These are phyloP conservation scores for Rhipidocladum racemiflorum DNA, from an alignment of 176 grass and related monocot genomes.

Conservation along the genomic window DNA sequence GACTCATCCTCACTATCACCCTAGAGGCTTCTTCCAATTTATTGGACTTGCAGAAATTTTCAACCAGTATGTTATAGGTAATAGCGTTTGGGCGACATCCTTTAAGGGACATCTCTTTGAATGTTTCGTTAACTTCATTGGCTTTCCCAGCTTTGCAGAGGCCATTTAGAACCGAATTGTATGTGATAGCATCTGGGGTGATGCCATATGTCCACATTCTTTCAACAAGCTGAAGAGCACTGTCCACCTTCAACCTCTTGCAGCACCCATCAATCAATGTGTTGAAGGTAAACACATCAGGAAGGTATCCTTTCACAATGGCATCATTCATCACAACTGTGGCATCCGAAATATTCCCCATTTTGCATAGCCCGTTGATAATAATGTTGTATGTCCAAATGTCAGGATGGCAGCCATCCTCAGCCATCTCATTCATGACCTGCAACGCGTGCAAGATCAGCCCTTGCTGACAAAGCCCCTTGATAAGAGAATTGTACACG, in stretches of 20 bases:
- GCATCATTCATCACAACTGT: constrained; percentile 80
- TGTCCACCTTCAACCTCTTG: constrained; percentile 67
- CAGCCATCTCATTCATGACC: constrained; percentile 75
- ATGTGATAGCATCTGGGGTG: constrained; percentile 66
- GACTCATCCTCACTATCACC: constrained; percentile 74
- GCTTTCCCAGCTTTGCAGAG: constrained; percentile 83
- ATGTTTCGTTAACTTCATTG: constrained; percentile 71
- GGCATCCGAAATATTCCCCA: constrained; percentile 89
- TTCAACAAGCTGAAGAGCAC: constrained; percentile 77
- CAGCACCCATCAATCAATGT: constrained; percentile 92
- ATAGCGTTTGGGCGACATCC: constrained; percentile 69
- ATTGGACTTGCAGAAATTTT: constrained; percentile 67
- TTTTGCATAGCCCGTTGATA: constrained; percentile 91
- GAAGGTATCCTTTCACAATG: constrained; percentile 72
- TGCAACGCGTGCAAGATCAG: constrained; percentile 87
- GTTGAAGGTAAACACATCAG: constrained; percentile 89
- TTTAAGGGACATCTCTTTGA: constrained; percentile 69
- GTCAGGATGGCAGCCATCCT: constrained; percentile 66
- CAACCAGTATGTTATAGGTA: constrained; percentile 89
- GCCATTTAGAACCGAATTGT: constrained; percentile 88
- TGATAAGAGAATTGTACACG: constrained; percentile 86
- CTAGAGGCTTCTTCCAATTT: constrained; percentile 66
- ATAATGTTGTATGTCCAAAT: constrained; percentile 91
- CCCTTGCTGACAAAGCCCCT: constrained; percentile 77
- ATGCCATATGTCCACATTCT: constrained; percentile 88